These are phyloP conservation scores for Umbelopsis sp. DNA, from an alignment of 192 early-diverging fungal genomes.

Conservation along the genomic window DNA sequence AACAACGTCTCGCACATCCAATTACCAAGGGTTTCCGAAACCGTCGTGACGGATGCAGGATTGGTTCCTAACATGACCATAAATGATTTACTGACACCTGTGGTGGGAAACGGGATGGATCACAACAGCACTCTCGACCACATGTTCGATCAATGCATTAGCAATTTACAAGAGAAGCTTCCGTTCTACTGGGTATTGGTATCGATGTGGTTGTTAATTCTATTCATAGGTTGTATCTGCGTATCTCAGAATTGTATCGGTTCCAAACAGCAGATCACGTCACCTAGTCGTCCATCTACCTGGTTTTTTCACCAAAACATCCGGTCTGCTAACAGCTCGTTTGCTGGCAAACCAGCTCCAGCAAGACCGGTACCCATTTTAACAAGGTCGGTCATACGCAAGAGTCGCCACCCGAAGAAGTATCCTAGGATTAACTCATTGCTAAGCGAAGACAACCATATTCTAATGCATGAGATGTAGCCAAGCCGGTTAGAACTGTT, in stretches of 20 bases:
- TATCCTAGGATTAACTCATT: background rate
- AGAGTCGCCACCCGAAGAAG: background rate
- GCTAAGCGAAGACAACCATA: background rate
- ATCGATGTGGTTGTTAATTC: background rate
- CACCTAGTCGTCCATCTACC: background rate
- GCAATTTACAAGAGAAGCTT: background rate
- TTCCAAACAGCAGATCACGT: background rate
- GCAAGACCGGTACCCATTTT: background rate
- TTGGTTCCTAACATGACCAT: background rate
- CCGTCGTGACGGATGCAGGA: background rate
- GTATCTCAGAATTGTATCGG: background rate
- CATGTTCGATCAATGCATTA: background rate
- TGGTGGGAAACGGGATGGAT: background rate
- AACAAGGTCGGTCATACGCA: background rate
- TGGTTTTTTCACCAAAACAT: background rate
- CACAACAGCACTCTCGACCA: conserved; percentile 2
- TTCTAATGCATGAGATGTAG: background rate
- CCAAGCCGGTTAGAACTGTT: background rate
- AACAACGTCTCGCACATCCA: conserved; percentile 4
- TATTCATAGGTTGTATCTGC: background rate
- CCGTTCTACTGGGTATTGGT: background rate
- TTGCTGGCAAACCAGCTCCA: background rate
- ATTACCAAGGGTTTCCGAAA: background rate
- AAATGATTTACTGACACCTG: background rate
- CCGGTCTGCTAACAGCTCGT: background rate